Conservation (phyloP, 257 asterid species). For the Solanum tarapatanum region DNA sequence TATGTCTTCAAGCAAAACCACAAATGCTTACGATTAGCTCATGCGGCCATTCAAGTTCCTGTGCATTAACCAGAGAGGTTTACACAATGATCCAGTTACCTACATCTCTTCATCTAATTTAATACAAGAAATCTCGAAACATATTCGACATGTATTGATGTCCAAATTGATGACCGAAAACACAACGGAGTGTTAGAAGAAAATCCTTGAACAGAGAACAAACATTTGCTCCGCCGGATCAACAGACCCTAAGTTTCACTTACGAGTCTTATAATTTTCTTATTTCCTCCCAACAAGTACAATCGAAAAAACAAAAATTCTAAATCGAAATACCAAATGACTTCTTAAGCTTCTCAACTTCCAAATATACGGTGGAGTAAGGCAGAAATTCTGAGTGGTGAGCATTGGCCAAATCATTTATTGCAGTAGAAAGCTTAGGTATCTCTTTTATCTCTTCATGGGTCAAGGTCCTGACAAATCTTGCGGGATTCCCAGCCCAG, state of each 20-base stretch:
- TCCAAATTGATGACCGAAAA: background rate
- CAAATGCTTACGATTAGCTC: background rate
- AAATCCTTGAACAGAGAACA: background rate
- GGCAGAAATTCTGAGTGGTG: constrained; percentile 75
- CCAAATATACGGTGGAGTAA: constrained; percentile 80
- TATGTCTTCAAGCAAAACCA: background rate
- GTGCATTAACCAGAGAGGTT: background rate
- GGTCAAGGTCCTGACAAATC: constrained; percentile 69
- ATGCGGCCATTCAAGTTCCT: background rate
- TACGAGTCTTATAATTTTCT: background rate
- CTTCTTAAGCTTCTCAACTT: constrained; percentile 87
- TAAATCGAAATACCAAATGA: constrained; percentile 67
- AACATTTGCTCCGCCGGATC: background rate
- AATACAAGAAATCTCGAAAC: background rate
- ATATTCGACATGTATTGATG: background rate
- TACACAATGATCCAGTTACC: background rate
- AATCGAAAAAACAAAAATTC: background rate
- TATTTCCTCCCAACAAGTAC: background rate
- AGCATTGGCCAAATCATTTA: constrained; percentile 69
- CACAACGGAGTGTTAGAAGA: background rate
- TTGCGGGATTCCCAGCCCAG: constrained; percentile 97
- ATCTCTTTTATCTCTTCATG: constrained; percentile 85
- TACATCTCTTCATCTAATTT: background rate
- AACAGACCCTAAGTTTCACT: background rate
- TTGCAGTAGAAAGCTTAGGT: constrained; percentile 79